phyloP scores from a whole-genome alignment of 208 protist genomes.

The Trypanosoma boissoni region DNA sequence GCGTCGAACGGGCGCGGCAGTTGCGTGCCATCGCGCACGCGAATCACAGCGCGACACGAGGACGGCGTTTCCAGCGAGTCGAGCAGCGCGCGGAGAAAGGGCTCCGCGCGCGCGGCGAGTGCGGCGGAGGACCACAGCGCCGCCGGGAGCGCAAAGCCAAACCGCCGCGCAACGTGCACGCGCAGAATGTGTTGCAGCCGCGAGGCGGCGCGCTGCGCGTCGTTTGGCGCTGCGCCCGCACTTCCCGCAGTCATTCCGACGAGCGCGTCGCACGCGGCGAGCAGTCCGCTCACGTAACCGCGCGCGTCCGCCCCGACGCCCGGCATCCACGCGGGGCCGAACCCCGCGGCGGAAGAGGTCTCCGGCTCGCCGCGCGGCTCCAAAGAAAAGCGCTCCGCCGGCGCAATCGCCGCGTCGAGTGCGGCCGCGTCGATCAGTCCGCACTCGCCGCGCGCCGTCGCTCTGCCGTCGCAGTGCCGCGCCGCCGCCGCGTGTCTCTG shows the following conservation, averaged over 20 bases:
- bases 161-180: constrained; percentile 23
- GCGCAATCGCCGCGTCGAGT: constrained; percentile 9
- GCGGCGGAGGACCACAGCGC: constrained; percentile 16
- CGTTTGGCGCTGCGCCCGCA: neutral
- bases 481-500: constrained; percentile 15
- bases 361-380: neutral
- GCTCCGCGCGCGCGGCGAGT: constrained; percentile 22
- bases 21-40: constrained; percentile 17
- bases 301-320: constrained; percentile 37
- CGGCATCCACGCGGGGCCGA: constrained; percentile 30
- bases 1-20: constrained; percentile 23
- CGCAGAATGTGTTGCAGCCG: constrained; percentile 26
- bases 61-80: constrained; percentile 13
- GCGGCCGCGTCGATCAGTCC: constrained; percentile 12
- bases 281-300: constrained; percentile 30
- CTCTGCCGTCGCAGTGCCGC: neutral
- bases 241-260: constrained; percentile 19
- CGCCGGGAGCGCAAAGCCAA: constrained; percentile 22
- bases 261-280: constrained; percentile 38
- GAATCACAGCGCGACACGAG: constrained; percentile 13
- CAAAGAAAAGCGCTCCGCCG: neutral
- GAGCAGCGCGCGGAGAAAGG: constrained; percentile 30
- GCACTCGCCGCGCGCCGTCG: constrained; percentile 7
- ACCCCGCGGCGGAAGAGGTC: neutral
- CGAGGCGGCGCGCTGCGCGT: constrained; percentile 12